Base-by-base conservation (phyloP, 2,329 filamentous ascomycete species). In the Beauveria brongniartii region DNA sequence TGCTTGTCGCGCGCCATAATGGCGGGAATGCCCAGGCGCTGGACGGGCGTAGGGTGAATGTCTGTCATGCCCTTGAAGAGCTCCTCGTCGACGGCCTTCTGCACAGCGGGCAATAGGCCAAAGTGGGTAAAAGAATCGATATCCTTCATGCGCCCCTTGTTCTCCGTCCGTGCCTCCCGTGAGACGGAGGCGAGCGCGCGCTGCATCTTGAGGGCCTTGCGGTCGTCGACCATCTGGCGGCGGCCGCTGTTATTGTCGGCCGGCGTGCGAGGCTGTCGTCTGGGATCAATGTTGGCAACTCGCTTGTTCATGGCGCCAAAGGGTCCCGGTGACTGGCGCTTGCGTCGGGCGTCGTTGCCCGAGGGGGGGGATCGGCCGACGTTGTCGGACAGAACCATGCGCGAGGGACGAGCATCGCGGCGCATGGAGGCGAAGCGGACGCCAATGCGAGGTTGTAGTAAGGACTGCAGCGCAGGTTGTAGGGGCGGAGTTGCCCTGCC, bases 151-250 rank as follows among this genome's bases (percentile, higher is more conserved):
- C 34, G 34, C 34, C 34, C 34, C 69, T 72, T 60, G 75, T 73
- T 59, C 85, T 81, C 66, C 85, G 83, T 43, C 84, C 84, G 70
- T 97, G 97, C 34, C 34, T 37, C 34, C 34, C 34, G 14, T 0
- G 91, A 84, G 5, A 97, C 80, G 3, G 87, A 84, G 2, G 90
- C 79, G 64, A 97, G 78, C 2, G 89, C 81, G 56, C 86, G 85
- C 72, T 97, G 93, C 93, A 97, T 97, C 77, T 95, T 96, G 73
- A 97, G 79, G 5, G 93, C 92, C 71, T 95, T 92, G 74, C 71
- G 78, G 73, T 74, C 69, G 65, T 74, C 72, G 51, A 62, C 66
- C 44, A 64, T 64, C 55, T 66, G 67, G 77, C 71, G 75, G 66
- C 75, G 69, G 61, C 69, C 64, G 65, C 46, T 61, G 61, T 58